Percentiles rank a stretch among this genome's conserved stretches.
These are phyloP conservation scores for Coemansia sp. DNA, from an alignment of 192 early-diverging fungal genomes.

Conservation along the genomic window DNA sequence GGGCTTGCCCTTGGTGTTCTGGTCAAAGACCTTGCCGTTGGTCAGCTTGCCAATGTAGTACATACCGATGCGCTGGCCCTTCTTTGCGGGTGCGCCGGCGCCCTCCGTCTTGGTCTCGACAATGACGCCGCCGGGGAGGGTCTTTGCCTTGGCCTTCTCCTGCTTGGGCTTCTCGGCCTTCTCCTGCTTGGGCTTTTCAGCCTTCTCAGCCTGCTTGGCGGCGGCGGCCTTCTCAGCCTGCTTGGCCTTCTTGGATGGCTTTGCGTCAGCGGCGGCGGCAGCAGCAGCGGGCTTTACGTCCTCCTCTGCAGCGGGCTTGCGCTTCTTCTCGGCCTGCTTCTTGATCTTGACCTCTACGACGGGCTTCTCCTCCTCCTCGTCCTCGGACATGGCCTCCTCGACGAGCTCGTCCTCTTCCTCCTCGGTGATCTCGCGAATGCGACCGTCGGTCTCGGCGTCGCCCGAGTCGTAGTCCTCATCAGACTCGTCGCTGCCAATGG, in stretches of 20 bases:
- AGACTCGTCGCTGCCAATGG: constrained; percentile 28
- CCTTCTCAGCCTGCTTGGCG: constrained; percentile 46
- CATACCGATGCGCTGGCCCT: constrained; percentile 69
- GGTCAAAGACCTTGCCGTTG: constrained; percentile 97
- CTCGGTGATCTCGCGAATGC: constrained; percentile 38
- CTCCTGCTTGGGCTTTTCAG: constrained; percentile 35
- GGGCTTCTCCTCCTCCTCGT: constrained; percentile 36
- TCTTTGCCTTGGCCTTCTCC: constrained; percentile 44
- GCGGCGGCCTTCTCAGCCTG: constrained; percentile 26
- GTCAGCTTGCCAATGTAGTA: constrained; percentile 94
- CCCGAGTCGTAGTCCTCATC: constrained; percentile 53
- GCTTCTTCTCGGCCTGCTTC: constrained; percentile 52
- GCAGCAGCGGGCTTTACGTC: constrained; percentile 1
- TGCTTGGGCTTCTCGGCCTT: constrained; percentile 39
- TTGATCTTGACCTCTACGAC: constrained; percentile 56
- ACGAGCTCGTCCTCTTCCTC: constrained; percentile 50
- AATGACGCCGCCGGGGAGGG: constrained; percentile 73
- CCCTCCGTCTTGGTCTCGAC: constrained; percentile 80
- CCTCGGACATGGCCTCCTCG: constrained; percentile 32
- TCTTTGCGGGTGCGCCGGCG: constrained; percentile 64
- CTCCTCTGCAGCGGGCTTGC: constrained; percentile 32
- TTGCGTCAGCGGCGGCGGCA: constrained; percentile 4
- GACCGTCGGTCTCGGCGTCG: constrained; percentile 49
- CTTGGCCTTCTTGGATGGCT: constrained; percentile 49
- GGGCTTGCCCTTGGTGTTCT: constrained; percentile 88